phyloP scores from a whole-genome alignment of 192 early-diverging fungal genomes.

The Hyaloraphidium curvatum region DNA sequence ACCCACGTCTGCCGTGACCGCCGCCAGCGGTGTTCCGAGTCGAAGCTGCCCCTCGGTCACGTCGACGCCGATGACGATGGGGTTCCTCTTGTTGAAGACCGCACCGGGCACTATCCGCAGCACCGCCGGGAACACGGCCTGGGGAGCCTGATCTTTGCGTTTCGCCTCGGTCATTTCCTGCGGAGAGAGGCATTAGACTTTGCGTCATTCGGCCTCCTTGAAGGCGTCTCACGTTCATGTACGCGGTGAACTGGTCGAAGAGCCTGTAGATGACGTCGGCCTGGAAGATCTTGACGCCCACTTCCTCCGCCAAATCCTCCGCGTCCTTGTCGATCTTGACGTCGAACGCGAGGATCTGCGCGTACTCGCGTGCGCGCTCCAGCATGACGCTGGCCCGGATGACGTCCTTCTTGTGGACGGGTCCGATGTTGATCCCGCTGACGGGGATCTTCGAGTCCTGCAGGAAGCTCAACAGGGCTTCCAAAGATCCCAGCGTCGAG shows the following conservation, averaged over 20 bases:
- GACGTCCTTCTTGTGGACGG: constrained; percentile 94
- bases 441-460: constrained; percentile 83
- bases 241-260: constrained; percentile 82
- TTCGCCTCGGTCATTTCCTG: constrained; percentile 61
- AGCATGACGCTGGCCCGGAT: constrained; percentile 80
- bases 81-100: constrained; percentile 87
- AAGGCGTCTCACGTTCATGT: constrained; percentile 16
- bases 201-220: not conserved
- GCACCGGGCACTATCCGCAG: constrained; percentile 70
- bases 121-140: constrained; percentile 92
- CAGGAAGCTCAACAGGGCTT: constrained; percentile 89
- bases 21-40: constrained; percentile 80
- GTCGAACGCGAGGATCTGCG: constrained; percentile 40
- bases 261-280: constrained; percentile 99
- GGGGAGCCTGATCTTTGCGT: constrained; percentile 65
- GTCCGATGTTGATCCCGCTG: constrained; percentile 88
- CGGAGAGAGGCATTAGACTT: constrained; percentile 7
- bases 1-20: constrained; percentile 36
- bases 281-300: constrained; percentile 80
- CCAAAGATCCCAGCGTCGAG: constrained; percentile 90
- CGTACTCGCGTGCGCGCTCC: constrained; percentile 65
- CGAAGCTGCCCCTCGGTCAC: constrained; percentile 80
- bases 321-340: constrained; percentile 83
- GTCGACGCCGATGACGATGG: constrained; percentile 89
- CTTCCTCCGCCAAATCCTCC: constrained; percentile 69